Evolutionary conservation across 305 asterid genomes (phyloP), one percentile per base, ranked within the genome.

Genomic region (Nicotiana rustica): DNA sequence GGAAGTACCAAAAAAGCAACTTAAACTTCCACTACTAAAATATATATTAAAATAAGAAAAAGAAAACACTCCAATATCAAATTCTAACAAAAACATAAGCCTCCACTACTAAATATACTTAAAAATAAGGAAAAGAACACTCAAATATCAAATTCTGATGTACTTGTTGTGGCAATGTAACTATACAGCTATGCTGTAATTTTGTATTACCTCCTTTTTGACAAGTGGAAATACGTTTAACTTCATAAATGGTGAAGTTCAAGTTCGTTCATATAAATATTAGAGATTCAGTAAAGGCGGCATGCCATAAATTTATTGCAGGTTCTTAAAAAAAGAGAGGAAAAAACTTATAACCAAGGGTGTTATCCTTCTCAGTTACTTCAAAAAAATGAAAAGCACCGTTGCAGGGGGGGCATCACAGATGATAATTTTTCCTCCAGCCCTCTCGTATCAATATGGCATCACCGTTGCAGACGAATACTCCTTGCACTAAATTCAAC

Each of bases 1-100:
- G 76, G 47, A 84, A 68, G 77, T 15, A 18, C 61, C n/a, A 83
- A 29, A 44, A 25, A 25, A 41, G 59, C n/a, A 31, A 81, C 67
- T 25, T n/a, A 8, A n/a, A 80, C 18, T 29, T 31, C 15, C 57
- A 25, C 65, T 17, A 15, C 10, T 14, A 64, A 21, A 3, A 6
- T 5, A 38, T 19, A 81, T 10, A 1, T 5, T 6, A 4, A 21
- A 9, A 17, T 47, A 21, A 31, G 21, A 3, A 49, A 15, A 15
- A 49, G 44, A 52, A 49, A 49, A 49, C 57, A 52, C 17, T 13
- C 6, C 59, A 52, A 52, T 52, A 52, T 52, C 59, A 52, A 52
- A 52, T 14, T 52, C 59, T 4, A 13, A 52, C n/a, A 52, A 3
- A 52, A 41, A 41, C 12, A 8, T 41, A 41, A 41, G 49, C 49